Percentiles rank a stretch among this genome's conserved stretches.
phyloP scores from a whole-genome alignment of 1,284 basidiomycete species.

The Apiotrichum akiyoshidainum region DNA sequence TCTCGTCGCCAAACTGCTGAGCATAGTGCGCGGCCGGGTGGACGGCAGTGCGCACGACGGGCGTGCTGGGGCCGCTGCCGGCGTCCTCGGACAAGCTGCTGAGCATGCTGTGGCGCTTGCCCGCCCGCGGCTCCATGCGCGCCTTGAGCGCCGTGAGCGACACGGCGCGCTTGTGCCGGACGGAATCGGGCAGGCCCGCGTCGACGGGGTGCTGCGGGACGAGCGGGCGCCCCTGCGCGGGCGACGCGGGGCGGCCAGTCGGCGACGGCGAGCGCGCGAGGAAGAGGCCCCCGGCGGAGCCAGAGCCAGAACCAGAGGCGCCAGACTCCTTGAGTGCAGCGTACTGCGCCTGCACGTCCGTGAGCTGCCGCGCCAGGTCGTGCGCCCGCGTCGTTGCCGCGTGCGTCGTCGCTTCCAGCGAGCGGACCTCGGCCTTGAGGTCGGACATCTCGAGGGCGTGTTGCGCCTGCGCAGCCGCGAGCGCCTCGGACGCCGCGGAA shows the following conservation, averaged over 20 bases:
- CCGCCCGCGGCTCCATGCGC: conserved; percentile 59
- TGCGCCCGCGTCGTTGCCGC: conserved; percentile 68
- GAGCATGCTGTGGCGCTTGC: background rate
- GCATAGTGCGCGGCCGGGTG: background rate
- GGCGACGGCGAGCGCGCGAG: background rate
- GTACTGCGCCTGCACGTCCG: conserved; percentile 31
- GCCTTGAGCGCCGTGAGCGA: conserved; percentile 84
- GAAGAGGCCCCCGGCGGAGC: conserved; percentile 7
- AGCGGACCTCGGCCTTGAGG: conserved; percentile 69
- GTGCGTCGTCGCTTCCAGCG: conserved; percentile 68
- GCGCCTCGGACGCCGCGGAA: conserved; percentile 4
- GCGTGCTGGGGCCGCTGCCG: background rate
- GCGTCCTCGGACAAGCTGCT: conserved; percentile 10
- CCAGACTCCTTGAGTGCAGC: conserved; percentile 3
- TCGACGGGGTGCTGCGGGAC: conserved; percentile 51
- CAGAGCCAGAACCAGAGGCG: background rate
- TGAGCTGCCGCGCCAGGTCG: conserved; percentile 63
- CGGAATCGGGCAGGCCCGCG: conserved; percentile 67
- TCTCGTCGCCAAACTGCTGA: conserved; percentile 50
- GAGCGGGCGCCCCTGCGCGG: background rate
- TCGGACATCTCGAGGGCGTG: conserved; percentile 73
- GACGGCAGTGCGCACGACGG: background rate
- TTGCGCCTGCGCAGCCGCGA: conserved; percentile 56
- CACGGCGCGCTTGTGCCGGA: conserved; percentile 75
- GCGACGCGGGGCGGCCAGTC: background rate